These are phyloP conservation scores for Dianthus caryophyllus DNA, from an alignment of 148 eudicot genomes.

Conservation along the genomic window DNA sequence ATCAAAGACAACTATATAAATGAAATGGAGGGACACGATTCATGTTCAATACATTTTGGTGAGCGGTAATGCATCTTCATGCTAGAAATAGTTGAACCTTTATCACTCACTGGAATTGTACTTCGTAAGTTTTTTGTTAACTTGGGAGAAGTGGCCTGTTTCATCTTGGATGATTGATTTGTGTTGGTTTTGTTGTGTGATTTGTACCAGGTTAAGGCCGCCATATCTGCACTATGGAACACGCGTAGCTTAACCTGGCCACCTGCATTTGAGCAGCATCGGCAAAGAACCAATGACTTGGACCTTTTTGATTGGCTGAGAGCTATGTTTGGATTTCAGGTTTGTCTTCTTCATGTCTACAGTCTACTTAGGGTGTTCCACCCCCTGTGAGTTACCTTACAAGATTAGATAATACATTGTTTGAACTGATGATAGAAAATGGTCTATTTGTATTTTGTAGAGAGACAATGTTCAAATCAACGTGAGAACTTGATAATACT, in stretches of 20 bases:
- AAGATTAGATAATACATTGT: constrained; percentile 4
- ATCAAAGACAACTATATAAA: too few relatives aligned
- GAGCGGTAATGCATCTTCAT: neutral
- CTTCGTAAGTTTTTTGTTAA: neutral
- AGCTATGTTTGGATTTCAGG: constrained; percentile 99
- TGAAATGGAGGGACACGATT: neutral
- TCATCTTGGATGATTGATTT: neutral
- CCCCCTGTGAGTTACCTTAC: neutral
- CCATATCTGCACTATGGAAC: constrained; percentile 64
- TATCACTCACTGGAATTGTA: too few relatives aligned
- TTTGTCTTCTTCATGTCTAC: constrained; percentile 16
- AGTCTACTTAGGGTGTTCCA: neutral
- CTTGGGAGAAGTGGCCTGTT: neutral
- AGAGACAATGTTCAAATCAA: constrained; percentile 87
- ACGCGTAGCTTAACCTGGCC: constrained; percentile 74
- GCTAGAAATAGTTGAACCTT: neutral
- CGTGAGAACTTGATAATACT: constrained; percentile 80
- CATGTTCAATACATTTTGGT: neutral
- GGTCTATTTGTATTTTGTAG: constrained; percentile 41
- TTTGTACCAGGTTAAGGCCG: constrained; percentile 69
- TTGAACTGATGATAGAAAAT: constrained; percentile 3
- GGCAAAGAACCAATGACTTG: constrained; percentile 67
- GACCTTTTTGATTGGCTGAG: constrained; percentile 96
- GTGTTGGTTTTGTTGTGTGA: neutral
- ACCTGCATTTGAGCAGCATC: constrained; percentile 57